These are phyloP conservation scores for Solioccasus polychromus DNA, from an alignment of 768 basidiomycete species.

Conservation along the genomic window DNA sequence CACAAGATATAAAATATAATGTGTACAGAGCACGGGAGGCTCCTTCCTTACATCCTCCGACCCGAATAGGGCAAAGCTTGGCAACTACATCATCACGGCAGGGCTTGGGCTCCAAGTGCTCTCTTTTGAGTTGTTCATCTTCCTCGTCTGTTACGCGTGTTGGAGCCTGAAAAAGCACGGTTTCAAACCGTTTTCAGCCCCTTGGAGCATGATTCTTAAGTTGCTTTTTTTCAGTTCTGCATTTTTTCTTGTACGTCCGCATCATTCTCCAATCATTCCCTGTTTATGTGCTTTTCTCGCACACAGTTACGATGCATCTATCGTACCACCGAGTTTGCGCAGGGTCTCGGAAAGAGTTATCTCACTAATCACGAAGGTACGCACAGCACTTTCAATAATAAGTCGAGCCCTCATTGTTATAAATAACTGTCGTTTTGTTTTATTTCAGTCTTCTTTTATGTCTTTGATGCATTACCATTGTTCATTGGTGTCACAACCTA, in stretches of 20 bases:
- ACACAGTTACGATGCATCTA: constrained; percentile 27
- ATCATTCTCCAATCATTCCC: neutral
- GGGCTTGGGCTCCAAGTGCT: constrained; percentile 25
- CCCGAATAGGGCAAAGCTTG: constrained; percentile 3
- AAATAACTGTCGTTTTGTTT: no score
- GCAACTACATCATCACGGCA: constrained; percentile 20
- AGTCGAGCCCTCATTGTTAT: no score
- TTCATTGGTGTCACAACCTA: constrained; percentile 25
- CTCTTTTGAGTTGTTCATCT: constrained; percentile 24
- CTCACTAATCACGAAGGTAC: constrained; percentile 24
- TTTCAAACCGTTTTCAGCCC: constrained; percentile 2
- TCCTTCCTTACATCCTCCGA: constrained; percentile 12
- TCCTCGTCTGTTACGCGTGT: constrained; percentile 13
- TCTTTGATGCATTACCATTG: constrained; percentile 29
- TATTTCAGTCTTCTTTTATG: constrained; percentile 26
- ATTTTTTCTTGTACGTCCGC: constrained; percentile 25
- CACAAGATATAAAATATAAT: neutral
- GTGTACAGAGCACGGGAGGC: constrained; percentile 22
- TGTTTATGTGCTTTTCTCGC: neutral
- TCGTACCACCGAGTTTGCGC: constrained; percentile 24
- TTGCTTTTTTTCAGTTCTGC: constrained; percentile 23
- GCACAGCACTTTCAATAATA: neutral
- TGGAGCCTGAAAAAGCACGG: constrained; percentile 12
- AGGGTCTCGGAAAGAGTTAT: constrained; percentile 18
- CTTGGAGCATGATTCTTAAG: constrained; percentile 20